These are phyloP conservation scores for Picea glauca DNA, from an alignment of 75 land plant genomes.

Conservation along the genomic window DNA sequence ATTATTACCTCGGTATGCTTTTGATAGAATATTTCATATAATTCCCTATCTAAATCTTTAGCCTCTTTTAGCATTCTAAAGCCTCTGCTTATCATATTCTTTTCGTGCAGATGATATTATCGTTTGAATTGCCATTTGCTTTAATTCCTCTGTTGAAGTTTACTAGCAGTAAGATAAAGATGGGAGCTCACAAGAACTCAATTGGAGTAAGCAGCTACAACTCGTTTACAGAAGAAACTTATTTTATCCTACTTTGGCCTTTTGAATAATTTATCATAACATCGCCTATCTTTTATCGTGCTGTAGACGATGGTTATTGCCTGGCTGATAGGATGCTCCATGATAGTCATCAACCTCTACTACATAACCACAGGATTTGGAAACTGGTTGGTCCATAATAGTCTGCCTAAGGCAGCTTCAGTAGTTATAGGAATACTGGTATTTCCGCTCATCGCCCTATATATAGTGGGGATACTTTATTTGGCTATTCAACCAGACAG, in stretches of 20 bases:
- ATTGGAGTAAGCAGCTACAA: background rate
- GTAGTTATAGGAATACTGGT: background rate
- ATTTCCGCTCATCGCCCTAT: conserved; percentile 2
- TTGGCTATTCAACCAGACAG: background rate
- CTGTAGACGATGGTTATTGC: too few species aligned
- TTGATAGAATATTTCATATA: too few species aligned
- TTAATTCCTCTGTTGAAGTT: conserved; percentile 40
- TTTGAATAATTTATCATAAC: too few species aligned
- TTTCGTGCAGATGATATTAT: conserved; percentile 27
- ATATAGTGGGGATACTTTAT: conserved; percentile 5
- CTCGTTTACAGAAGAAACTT: too few species aligned
- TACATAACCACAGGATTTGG: conserved; percentile 8
- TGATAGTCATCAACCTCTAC: conserved; percentile 11
- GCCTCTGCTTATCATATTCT: too few species aligned
- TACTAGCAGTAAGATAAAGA: conserved; percentile 42
- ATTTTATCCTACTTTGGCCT: too few species aligned
- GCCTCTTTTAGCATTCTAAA: too few species aligned
- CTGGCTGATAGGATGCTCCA: conserved; percentile 1
- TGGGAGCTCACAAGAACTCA: conserved; percentile 39
- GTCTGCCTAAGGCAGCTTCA: conserved; percentile 8
- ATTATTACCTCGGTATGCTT: too few species aligned
- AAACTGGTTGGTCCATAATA: conserved; percentile 8
- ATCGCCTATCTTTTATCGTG: background rate
- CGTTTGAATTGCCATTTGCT: conserved; percentile 34
- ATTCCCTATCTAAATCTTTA: too few species aligned